Base-by-base conservation (phyloP, 306 rosid genomes). In the Cicer bijugum region DNA sequence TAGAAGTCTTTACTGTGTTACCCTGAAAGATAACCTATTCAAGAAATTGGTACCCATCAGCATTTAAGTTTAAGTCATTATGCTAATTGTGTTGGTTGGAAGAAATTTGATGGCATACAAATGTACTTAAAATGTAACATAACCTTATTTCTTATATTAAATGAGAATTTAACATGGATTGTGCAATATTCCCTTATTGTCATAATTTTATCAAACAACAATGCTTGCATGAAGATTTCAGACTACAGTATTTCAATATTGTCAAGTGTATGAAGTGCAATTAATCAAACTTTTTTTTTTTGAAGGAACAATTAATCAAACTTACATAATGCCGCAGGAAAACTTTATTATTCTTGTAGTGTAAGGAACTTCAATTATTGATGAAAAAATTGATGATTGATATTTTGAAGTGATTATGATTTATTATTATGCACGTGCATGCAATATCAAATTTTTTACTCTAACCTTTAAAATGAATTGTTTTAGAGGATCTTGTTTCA, bases 1-100 rank as follows among this genome's bases (percentile, higher is more conserved):
- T 92, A 45, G 77, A 88, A 80, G 91, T 94, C 82, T 85, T 89
- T 81, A 94, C 95, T 0, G 94, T 94, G 52, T 79, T 84, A 39
- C 96, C 98, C 9, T 81, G 72, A 79, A 53, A 55, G 78, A 45
- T 1, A 67, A 33, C 17, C 45, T 35, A 16, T 58, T 75, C 60
- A 12, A 58, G 53, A 60, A 67, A 60, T 44, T 33, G 60, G 53
- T 62, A 38, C 51, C 75, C 42, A 40, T 48, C 66, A 6, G 23
- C 71, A 67, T 63, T 28, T 53, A 47, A 61, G 37, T 52, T 37
- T 10, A 65, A 4, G 45, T 71, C 51, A 19, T 17, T 60, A 50
- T 60, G 28, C 64, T 66, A 52, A 42, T 75, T 50, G 38, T 65
- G 44, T 56, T 70, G 61, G 20, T 58, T 19, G 12, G 12, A 57